These are phyloP conservation scores for Kwoniella dejecticola DNA, from an alignment of 768 basidiomycete species.

Conservation along the genomic window DNA sequence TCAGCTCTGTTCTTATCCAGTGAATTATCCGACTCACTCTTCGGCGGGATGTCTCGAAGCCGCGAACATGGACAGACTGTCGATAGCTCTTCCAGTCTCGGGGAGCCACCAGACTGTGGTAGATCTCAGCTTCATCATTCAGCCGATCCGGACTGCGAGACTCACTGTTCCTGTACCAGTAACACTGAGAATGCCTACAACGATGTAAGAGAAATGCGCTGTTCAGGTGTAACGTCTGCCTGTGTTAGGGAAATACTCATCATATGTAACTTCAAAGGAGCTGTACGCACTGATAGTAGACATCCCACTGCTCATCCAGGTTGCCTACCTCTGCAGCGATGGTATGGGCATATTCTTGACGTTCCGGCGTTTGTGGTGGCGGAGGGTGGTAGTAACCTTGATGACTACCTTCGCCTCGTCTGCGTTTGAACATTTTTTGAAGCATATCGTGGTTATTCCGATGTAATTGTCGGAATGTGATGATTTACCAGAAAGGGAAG, in stretches of 20 bases:
- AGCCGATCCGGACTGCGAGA: no score
- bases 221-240: no score
- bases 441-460: no score
- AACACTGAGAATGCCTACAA: slow-evolving; percentile 15
- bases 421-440: not conserved
- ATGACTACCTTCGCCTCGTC: not conserved
- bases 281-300: slow-evolving; percentile 18
- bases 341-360: slow-evolving; percentile 1
- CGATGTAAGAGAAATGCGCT: slow-evolving; percentile 14
- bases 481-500: no score
- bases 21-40: slow-evolving; percentile 6
- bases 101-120: slow-evolving; percentile 25
- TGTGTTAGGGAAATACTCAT: no score
- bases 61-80: slow-evolving; percentile 12
- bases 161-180: slow-evolving; percentile 19
- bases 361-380: not conserved
- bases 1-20: not conserved
- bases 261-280: no score
- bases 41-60: slow-evolving; percentile 7
- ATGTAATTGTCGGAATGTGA: no score
- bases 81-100: slow-evolving; percentile 15
- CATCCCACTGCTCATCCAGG: slow-evolving; percentile 20
- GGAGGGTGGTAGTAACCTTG: not conserved
- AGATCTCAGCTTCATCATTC: not conserved
- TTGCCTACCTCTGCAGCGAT: slow-evolving; percentile 9